phyloP scores from a whole-genome alignment of 805 yeast genomes.

The Hanseniaspora singularis region DNA sequence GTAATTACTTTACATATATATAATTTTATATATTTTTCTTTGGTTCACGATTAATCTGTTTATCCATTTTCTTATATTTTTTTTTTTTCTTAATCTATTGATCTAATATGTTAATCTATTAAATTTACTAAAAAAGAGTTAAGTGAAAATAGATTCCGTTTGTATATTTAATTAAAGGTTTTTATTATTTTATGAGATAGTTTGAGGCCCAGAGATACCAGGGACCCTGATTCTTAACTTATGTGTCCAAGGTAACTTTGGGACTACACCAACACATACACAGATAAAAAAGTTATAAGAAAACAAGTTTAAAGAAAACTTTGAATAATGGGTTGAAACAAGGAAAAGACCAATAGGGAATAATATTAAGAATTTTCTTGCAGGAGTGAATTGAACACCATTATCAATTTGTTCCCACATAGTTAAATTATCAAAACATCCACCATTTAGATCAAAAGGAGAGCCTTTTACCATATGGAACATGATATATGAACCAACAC shows the following conservation, averaged over 20 bases:
- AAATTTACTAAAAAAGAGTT: too few species aligned
- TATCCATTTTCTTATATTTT: too few species aligned
- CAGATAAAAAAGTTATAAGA: slow-evolving; percentile 59
- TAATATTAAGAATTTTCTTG: slow-evolving; percentile 79
- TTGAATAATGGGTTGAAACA: slow-evolving; percentile 79
- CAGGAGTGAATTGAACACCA: slow-evolving; percentile 94
- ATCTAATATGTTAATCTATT: too few species aligned
- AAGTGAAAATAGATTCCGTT: too few species aligned
- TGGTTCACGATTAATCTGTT: too few species aligned
- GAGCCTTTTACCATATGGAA: slow-evolving; percentile 94
- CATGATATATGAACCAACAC: slow-evolving; percentile 86
- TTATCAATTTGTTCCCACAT: slow-evolving; percentile 97
- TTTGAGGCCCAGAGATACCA: slow-evolving; percentile 33
- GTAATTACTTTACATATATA: too few species aligned
- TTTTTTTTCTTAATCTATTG: too few species aligned
- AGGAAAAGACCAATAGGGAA: slow-evolving; percentile 87
- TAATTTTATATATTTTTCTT: too few species aligned
- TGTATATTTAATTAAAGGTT: too few species aligned
- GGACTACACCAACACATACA: slow-evolving; percentile 77
- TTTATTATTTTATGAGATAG: slow-evolving; percentile 22
- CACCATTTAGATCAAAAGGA: slow-evolving; percentile 92
- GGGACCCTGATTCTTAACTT: slow-evolving; percentile 58
- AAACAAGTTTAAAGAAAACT: slow-evolving; percentile 69
- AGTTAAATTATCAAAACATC: slow-evolving; percentile 88
- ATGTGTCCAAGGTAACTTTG: slow-evolving; percentile 77